phyloP scores from a whole-genome alignment of 306 rosid species.

The Cicer yamashitae region DNA sequence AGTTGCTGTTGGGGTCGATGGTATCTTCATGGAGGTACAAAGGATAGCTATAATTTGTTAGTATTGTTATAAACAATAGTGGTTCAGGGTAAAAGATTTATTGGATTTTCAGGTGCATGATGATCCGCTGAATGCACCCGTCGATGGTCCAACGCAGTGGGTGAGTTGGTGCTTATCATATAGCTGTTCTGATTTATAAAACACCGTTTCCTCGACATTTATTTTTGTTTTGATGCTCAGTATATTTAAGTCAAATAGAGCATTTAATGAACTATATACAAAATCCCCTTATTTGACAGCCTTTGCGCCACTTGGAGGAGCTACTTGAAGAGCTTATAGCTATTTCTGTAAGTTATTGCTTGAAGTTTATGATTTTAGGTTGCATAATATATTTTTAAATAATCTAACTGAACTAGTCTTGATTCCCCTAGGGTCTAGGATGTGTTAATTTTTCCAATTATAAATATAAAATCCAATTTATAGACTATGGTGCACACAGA shows the following conservation, averaged over 20 bases:
- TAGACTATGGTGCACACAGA: background rate
- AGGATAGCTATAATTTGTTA: constrained; percentile 28
- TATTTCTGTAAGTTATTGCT: constrained; percentile 77
- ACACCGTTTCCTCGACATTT: constrained; percentile 23
- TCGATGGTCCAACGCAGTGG: constrained; percentile 99
- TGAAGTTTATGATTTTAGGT: constrained; percentile 21
- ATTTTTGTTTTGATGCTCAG: constrained; percentile 23
- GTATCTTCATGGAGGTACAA: constrained; percentile 95
- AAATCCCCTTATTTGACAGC: constrained; percentile 57
- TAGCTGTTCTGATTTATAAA: constrained; percentile 22
- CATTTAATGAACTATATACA: constrained; percentile 18
- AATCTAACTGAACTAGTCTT: constrained; percentile 4
- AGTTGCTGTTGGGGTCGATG: constrained; percentile 97
- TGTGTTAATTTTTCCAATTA: background rate
- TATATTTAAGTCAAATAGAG: background rate
- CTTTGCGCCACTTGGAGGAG: constrained; percentile 91
- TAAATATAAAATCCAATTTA: background rate
- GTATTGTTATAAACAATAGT: constrained; percentile 21
- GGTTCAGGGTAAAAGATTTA: constrained; percentile 16
- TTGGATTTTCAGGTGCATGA: constrained; percentile 79
- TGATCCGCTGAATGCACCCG: constrained; percentile 92
- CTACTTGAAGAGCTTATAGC: constrained; percentile 92
- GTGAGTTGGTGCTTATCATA: constrained; percentile 54
- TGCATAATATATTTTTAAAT: constrained; percentile 3
- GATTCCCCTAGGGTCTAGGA: background rate